Evolutionary conservation across 2,329 filamentous ascomycete species (phyloP).

Genomic region (Botrytis deweyae): DNA sequence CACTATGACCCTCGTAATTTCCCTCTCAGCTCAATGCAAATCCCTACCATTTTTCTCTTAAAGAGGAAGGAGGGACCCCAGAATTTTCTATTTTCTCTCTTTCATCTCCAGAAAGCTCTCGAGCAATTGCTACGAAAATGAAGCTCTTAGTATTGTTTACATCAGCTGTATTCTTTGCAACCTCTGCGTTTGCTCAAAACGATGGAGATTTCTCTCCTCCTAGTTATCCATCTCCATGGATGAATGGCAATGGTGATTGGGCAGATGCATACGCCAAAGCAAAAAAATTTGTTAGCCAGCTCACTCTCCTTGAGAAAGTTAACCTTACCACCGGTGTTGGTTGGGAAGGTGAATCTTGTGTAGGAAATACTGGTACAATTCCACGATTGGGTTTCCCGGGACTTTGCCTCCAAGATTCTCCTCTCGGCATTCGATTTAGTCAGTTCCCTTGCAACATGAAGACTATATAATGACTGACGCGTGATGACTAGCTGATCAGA

Average conservation of each 20-base stretch:
- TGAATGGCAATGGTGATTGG: slow-evolving; percentile 50
- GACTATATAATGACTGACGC: slow-evolving; percentile 46
- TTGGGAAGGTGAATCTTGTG: slow-evolving; percentile 38
- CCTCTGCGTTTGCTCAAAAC: slow-evolving; percentile 30
- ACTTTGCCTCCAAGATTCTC: slow-evolving; percentile 39
- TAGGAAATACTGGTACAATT: slow-evolving; percentile 39
- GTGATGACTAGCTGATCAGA: slow-evolving; percentile 55
- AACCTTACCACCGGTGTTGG: slow-evolving; percentile 85
- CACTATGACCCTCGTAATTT: neutral
- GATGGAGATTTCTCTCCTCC: slow-evolving; percentile 35
- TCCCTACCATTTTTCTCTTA: neutral
- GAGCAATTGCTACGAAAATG: slow-evolving; percentile 26
- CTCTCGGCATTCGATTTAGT: slow-evolving; percentile 44
- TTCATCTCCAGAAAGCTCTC: neutral
- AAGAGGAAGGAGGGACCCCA: neutral
- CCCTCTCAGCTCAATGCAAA: neutral
- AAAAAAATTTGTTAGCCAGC: slow-evolving; percentile 63
- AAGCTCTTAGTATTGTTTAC: slow-evolving; percentile 28
- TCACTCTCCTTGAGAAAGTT: slow-evolving; percentile 83
- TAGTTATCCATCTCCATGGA: slow-evolving; percentile 40
- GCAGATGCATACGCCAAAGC: slow-evolving; percentile 70
- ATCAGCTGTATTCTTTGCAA: slow-evolving; percentile 26
- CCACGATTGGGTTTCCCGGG: slow-evolving; percentile 37
- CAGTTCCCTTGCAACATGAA: slow-evolving; percentile 20
- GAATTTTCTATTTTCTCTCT: neutral